Conservation (phyloP, 2,329 filamentous ascomycete species). For the Pseudogymnoascus sp. region DNA sequence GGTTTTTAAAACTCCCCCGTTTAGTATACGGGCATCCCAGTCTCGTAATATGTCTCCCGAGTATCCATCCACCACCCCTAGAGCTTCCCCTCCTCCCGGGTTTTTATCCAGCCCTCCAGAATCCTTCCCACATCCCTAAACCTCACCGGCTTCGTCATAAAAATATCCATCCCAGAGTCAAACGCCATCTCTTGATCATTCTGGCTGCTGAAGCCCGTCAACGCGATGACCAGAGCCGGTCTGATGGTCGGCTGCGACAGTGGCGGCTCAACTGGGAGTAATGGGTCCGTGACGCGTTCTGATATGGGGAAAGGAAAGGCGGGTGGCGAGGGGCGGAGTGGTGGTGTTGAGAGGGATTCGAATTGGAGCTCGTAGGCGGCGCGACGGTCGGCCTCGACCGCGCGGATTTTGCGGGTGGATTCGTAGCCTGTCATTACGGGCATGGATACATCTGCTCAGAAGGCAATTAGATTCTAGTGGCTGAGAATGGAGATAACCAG, state of each 20-base stretch:
- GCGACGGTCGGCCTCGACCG: conserved; percentile 33
- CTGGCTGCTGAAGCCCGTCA: conserved; percentile 42
- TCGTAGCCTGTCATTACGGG: conserved; percentile 44
- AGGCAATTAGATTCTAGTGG: conserved; percentile 12
- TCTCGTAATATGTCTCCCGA: neutral
- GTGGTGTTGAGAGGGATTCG: conserved; percentile 13
- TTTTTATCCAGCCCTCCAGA: conserved; percentile 17
- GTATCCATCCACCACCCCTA: neutral
- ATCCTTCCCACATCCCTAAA: conserved; percentile 19
- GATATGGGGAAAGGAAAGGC: conserved; percentile 9
- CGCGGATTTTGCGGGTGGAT: conserved; percentile 39
- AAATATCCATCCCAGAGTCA: conserved; percentile 44
- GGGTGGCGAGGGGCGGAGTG: neutral
- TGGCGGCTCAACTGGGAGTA: conserved; percentile 27
- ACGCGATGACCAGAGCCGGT: conserved; percentile 38
- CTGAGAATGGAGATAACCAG: neutral
- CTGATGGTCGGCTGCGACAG: conserved; percentile 10
- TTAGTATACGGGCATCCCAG: neutral
- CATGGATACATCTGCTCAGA: conserved; percentile 42
- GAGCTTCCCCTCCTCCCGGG: neutral
- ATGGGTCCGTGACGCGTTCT: neutral
- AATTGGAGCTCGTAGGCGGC: conserved; percentile 17
- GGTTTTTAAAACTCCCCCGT: neutral
- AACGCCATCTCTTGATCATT: conserved; percentile 41
- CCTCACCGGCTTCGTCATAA: conserved; percentile 42